Conservation (phyloP, 1,284 basidiomycete species). For the Trichosporon inkin region DNA sequence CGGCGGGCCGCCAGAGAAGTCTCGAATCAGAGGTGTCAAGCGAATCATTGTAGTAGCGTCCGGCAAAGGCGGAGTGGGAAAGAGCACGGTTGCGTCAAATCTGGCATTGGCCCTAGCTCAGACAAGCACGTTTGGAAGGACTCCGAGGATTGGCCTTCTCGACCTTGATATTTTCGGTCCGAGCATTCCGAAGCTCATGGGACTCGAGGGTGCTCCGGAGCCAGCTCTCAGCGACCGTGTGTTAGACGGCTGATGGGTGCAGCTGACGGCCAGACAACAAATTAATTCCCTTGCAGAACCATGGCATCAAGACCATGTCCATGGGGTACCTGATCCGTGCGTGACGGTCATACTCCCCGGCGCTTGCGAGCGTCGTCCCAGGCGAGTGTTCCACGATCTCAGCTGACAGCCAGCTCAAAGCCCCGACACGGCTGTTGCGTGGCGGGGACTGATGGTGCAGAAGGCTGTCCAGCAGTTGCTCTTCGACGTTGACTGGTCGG, state of each 20-base stretch:
- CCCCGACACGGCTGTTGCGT: slow-evolving; percentile 77
- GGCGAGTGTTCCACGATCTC: not conserved
- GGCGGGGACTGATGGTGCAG: slow-evolving; percentile 98
- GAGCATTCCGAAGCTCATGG: slow-evolving; percentile 92
- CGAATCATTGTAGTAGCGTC: slow-evolving; percentile 79
- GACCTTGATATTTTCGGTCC: slow-evolving; percentile 97
- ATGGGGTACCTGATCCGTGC: slow-evolving; percentile 71
- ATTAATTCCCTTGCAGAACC: slow-evolving; percentile 78
- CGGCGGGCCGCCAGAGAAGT: slow-evolving; percentile 52
- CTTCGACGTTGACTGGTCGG: slow-evolving; percentile 90
- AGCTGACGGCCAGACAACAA: slow-evolving; percentile 59
- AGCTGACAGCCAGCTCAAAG: slow-evolving; percentile 27
- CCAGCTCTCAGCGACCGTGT: slow-evolving; percentile 70
- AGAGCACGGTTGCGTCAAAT: slow-evolving; percentile 89
- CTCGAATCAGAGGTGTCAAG: slow-evolving; percentile 54
- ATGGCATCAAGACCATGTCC: slow-evolving; percentile 91
- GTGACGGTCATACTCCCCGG: too few relatives aligned
- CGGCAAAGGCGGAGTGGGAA: slow-evolving; percentile 96
- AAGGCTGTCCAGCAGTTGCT: slow-evolving; percentile 93
- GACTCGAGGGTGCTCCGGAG: slow-evolving; percentile 73
- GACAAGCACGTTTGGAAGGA: slow-evolving; percentile 47
- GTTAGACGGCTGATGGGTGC: slow-evolving; percentile 29
- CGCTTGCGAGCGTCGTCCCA: too few relatives aligned
- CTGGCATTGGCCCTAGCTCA: slow-evolving; percentile 57
- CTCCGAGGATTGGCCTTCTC: slow-evolving; percentile 71